These are phyloP conservation scores for Monosporascus sp. DNA, from an alignment of 2,329 filamentous ascomycete genomes.

Conservation along the genomic window DNA sequence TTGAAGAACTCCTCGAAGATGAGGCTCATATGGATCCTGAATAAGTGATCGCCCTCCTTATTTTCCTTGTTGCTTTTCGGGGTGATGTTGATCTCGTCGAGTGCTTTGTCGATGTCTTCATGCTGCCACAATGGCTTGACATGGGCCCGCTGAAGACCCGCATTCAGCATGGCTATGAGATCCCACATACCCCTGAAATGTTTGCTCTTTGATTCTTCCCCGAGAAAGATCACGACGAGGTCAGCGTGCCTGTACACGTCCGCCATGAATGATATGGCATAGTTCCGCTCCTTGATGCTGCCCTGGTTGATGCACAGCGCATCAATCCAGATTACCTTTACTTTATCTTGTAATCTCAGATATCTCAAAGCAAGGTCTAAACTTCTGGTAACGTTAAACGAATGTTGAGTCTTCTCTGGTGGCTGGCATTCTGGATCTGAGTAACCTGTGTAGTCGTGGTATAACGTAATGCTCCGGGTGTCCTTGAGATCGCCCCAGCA, in stretches of 20 bases:
- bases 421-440: background rate
- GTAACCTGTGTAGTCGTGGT: background rate
- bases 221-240: constrained; percentile 1
- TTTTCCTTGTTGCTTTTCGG: background rate
- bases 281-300: constrained; percentile 2
- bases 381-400: constrained; percentile 1
- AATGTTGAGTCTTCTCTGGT: background rate
- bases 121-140: background rate
- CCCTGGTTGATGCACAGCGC: constrained; percentile 4
- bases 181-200: constrained; percentile 3
- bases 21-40: constrained; percentile 1
- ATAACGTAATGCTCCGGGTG: constrained; percentile 1
- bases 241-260: constrained; percentile 1
- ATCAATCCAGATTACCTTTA: constrained; percentile 1
- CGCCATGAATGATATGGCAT: constrained; percentile 3
- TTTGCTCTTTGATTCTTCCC: background rate
- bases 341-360: background rate
- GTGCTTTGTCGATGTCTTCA: background rate
- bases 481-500: constrained; percentile 2
- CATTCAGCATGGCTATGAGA: constrained; percentile 1
- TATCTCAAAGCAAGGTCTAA: background rate
- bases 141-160: background rate
- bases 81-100: background rate
- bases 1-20: constrained; percentile 1
- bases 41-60: background rate